Percentiles rank a stretch among this genome's conserved stretches.
These are phyloP conservation scores for Alternaria metachromatica DNA, from an alignment of 2,329 filamentous ascomycete genomes.

Conservation along the genomic window DNA sequence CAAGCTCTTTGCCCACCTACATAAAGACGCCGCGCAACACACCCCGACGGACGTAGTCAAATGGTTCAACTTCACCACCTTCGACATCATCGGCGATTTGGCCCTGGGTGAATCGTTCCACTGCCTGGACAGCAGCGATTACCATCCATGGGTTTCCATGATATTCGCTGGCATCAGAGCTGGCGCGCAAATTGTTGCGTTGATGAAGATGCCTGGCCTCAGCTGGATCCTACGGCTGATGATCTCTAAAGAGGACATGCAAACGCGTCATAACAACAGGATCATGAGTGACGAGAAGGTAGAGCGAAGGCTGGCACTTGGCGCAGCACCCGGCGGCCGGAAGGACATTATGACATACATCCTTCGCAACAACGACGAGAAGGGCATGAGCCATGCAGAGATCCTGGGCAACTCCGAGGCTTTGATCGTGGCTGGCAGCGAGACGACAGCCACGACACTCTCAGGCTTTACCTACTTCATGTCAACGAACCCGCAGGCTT, in stretches of 20 bases:
- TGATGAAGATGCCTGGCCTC: background rate
- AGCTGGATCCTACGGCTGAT: background rate
- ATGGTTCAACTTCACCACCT: slow-evolving; percentile 49
- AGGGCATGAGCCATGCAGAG: slow-evolving; percentile 30
- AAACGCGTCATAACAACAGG: background rate
- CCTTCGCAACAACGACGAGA: slow-evolving; percentile 17
- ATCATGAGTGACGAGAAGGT: background rate
- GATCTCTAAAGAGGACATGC: background rate
- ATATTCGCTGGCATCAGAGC: background rate
- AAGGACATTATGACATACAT: slow-evolving; percentile 18
- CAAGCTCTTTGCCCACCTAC: slow-evolving; percentile 5
- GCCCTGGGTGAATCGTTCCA: slow-evolving; percentile 50
- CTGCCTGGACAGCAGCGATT: slow-evolving; percentile 37
- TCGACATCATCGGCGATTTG: slow-evolving; percentile 53
- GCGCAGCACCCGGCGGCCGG: background rate
- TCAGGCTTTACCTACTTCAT: slow-evolving; percentile 11
- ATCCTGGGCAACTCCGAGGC: slow-evolving; percentile 35
- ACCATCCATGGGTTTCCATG: slow-evolving; percentile 42
- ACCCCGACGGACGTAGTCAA: background rate
- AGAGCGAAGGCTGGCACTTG: background rate
- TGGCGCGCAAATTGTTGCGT: background rate
- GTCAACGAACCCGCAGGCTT: slow-evolving; percentile 12
- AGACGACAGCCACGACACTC: slow-evolving; percentile 29
- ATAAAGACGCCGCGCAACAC: background rate
- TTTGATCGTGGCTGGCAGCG: slow-evolving; percentile 47